Evolutionary conservation across 306 rosid genomes (phyloP).

Genomic region (Cicer bijugum): DNA sequence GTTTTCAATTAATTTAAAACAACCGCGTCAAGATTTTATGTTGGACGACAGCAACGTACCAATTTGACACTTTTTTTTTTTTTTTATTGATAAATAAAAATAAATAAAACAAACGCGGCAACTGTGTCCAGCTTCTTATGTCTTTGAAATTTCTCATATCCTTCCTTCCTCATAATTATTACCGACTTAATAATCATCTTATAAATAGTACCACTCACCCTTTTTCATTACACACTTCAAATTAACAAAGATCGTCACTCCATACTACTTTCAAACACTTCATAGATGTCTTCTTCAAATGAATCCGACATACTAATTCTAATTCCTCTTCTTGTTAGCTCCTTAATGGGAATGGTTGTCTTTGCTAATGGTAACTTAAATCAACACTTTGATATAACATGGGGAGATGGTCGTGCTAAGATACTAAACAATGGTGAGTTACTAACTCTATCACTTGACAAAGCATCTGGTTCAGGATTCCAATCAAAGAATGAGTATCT

Average conservation of each 20-base stretch:
- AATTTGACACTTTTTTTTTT: slow-evolving; percentile 29
- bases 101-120: slow-evolving; percentile 1
- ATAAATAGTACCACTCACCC: too few relatives aligned
- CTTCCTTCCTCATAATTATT: not conserved
- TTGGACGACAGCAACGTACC: not conserved
- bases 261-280: too few relatives aligned
- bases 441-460: slow-evolving; percentile 62
- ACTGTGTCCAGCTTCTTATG: slow-evolving; percentile 42
- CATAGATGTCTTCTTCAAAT: slow-evolving; percentile 44
- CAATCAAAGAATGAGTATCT: slow-evolving; percentile 66
- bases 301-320: slow-evolving; percentile 5
- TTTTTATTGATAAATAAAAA: not conserved
- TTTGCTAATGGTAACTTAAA: slow-evolving; percentile 50
- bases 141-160: slow-evolving; percentile 29
- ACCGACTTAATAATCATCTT: too few relatives aligned
- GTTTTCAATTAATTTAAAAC: too few relatives aligned
- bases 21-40: too few relatives aligned
- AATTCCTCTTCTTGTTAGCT: slow-evolving; percentile 36
- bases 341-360: slow-evolving; percentile 31
- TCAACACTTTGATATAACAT: slow-evolving; percentile 61
- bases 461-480: slow-evolving; percentile 74
- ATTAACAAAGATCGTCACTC: too few relatives aligned
- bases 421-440: slow-evolving; percentile 62
- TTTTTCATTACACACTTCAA: too few relatives aligned
- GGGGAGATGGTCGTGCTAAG: slow-evolving; percentile 78